These are phyloP conservation scores for Diaporthe capsici DNA, from an alignment of 2,329 filamentous ascomycete genomes.

Conservation along the genomic window DNA sequence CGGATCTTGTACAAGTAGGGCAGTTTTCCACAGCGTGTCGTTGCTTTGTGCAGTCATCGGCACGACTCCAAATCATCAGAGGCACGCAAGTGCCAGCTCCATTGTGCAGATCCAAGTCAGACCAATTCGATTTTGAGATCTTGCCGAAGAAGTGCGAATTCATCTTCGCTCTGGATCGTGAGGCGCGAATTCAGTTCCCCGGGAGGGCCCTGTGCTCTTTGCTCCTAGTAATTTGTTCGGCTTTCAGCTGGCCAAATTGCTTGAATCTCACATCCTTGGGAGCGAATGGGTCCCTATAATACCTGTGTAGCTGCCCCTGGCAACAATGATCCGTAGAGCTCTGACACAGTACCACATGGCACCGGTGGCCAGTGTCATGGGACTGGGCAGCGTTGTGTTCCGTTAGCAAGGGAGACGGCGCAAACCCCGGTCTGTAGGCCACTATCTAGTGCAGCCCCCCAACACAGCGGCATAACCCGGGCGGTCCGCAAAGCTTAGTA, in stretches of 20 bases:
- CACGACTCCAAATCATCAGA: background rate
- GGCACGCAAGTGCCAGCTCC: background rate
- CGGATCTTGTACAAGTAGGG: background rate
- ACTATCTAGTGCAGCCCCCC: slow-evolving; percentile 3
- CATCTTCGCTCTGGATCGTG: background rate
- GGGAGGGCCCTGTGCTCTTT: background rate
- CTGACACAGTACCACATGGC: background rate
- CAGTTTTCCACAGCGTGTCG: background rate
- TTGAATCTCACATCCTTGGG: background rate
- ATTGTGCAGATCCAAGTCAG: background rate
- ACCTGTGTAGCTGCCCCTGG: background rate
- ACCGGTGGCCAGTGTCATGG: background rate
- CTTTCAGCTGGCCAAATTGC: background rate
- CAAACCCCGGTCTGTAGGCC: slow-evolving; percentile 17
- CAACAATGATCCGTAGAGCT: background rate
- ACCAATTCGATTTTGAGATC: background rate
- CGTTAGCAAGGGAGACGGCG: background rate
- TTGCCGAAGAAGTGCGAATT: background rate
- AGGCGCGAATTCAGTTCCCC: background rate
- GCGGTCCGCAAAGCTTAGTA: slow-evolving; percentile 34
- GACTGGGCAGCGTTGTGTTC: background rate
- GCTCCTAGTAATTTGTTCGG: background rate
- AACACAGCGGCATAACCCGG: slow-evolving; percentile 36
- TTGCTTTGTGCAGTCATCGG: background rate
- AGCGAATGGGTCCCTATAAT: background rate